These are phyloP conservation scores for Naganishia cerealis DNA, from an alignment of 1,284 basidiomycete species.

Conservation along the genomic window DNA sequence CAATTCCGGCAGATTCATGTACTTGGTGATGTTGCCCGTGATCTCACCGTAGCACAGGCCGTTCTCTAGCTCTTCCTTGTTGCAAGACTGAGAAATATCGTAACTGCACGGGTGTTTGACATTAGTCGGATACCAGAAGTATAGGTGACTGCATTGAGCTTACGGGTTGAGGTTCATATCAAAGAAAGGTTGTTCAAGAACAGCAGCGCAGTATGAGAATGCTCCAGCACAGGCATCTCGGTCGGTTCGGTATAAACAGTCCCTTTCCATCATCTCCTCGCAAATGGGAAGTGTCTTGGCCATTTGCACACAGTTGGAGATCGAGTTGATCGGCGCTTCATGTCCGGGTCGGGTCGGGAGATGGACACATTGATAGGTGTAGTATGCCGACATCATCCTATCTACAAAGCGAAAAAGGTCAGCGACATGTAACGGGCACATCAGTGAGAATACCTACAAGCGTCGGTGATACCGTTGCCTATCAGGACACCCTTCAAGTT, in stretches of 20 bases:
- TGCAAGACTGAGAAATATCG: constrained; percentile 65
- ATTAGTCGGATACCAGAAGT: neutral
- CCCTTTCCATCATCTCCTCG: constrained; percentile 41
- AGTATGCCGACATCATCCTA: constrained; percentile 47
- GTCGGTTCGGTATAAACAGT: constrained; percentile 56
- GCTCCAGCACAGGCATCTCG: constrained; percentile 64
- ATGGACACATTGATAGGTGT: constrained; percentile 49
- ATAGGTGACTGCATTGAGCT: constrained; percentile 6
- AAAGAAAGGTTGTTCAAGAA: constrained; percentile 50
- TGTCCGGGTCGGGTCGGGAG: constrained; percentile 47
- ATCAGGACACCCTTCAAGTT: constrained; percentile 79
- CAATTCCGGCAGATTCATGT: constrained; percentile 62
- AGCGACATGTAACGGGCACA: neutral
- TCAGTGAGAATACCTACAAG: constrained; percentile 36
- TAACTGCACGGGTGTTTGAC: constrained; percentile 52
- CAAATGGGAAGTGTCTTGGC: constrained; percentile 49
- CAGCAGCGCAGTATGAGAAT: constrained; percentile 61
- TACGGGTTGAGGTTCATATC: constrained; percentile 49
- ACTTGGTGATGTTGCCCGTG: constrained; percentile 54
- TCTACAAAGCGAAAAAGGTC: constrained; percentile 32
- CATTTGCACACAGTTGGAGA: constrained; percentile 47
- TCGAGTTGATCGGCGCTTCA: constrained; percentile 45
- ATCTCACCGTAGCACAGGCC: constrained; percentile 54
- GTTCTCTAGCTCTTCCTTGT: constrained; percentile 51
- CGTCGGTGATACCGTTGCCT: constrained; percentile 62